Evolutionary conservation across 768 basidiomycete species (phyloP).

Genomic region (Boletus vermiculosoides): DNA sequence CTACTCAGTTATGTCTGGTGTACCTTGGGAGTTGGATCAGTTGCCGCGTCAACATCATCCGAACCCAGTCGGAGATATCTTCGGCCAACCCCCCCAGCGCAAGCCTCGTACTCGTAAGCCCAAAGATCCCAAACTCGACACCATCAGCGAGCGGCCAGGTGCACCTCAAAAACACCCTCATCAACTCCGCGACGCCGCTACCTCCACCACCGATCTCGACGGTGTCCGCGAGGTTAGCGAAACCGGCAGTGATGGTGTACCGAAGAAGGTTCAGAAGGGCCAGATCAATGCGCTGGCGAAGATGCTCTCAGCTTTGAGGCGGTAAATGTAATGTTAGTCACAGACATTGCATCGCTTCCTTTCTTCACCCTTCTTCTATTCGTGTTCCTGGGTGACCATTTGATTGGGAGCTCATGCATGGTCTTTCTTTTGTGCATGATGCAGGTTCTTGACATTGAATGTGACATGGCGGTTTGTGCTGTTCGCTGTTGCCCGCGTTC

Average conservation of each 20-base stretch:
- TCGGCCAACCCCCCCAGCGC: conserved; percentile 53
- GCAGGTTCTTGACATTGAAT: conserved; percentile 33
- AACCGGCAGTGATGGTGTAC: conserved; percentile 39
- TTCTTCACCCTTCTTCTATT: not conserved
- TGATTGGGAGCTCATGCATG: conserved; percentile 23
- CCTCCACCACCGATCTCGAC: conserved; percentile 71
- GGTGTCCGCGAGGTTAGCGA: conserved; percentile 30
- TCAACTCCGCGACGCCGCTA: conserved; percentile 59
- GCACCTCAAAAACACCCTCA: conserved; percentile 44
- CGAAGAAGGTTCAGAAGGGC: conserved; percentile 82
- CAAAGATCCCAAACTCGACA: conserved; percentile 67
- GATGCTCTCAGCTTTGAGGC: conserved; percentile 82
- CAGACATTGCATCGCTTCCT: conserved; percentile 3
- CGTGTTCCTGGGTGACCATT: conserved; percentile 5
- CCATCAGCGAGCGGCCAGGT: conserved; percentile 68
- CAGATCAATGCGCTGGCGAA: conserved; percentile 90
- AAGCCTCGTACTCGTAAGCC: conserved; percentile 67
- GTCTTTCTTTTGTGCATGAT: conserved; percentile 19
- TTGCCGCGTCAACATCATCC: conserved; percentile 64
- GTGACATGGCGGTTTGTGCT: conserved; percentile 26
- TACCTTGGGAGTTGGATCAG: conserved; percentile 73
- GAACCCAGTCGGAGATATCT: conserved; percentile 62
- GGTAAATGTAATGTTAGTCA: conserved; percentile 41
- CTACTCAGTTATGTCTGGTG: conserved; percentile 64
- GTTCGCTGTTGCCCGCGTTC: conserved; percentile 37